Evolutionary conservation across 1,284 basidiomycete genomes (phyloP), one percentile per base, ranked within the genome.

Genomic region (Sporisorium exsertum): DNA sequence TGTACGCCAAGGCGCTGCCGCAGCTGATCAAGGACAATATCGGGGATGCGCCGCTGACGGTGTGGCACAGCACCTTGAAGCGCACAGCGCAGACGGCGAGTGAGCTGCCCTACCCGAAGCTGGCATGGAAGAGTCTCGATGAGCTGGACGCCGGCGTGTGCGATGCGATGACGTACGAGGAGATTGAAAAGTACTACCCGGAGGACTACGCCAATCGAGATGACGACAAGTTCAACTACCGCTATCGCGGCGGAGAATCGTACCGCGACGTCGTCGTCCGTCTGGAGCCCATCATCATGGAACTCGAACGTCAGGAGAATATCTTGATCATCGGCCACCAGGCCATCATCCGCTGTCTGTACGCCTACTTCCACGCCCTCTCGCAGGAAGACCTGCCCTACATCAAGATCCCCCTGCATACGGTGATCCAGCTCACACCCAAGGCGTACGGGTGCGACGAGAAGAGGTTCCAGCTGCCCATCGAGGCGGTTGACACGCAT

Each of bases 151-250:
- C 97, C 3, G 96, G 97, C 45, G 97, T 99, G 16, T 99, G 97
- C 82, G 97, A 99, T 86, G 95, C 92, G 15, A 99, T 99, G 97
- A 99, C 97, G 1, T 99, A 99, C 84, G 92, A 95, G 87, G 96
- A 99, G 88, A 98, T 99, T 64, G 96, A 95, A 61, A 64, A 64
- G 50, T 84, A 95, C 92, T 99, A 98, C 84, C 97, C 97, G 0
- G 97, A 99, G 77, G 97, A 99, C 86, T 98, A 96, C 85, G 95
- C 94, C n/a, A 94, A 94, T 83, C 91, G 97, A 27, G 97, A 99
- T 83, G 95, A 99, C 55, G 97, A 99, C 88, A 99, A 99, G 87
- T 99, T 97, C 87, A 99, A 99, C 87, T 99, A 99, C 86, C 91
- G 97, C 26, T 98, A 98, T 87, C 78, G 87, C 86, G 91, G 91